A percentile compares a stretch with the other conserved stretches of the same genome.
Conservation (phyloP, 176 grass and related monocot species). For the Tillandsia leiboldiana region DNA sequence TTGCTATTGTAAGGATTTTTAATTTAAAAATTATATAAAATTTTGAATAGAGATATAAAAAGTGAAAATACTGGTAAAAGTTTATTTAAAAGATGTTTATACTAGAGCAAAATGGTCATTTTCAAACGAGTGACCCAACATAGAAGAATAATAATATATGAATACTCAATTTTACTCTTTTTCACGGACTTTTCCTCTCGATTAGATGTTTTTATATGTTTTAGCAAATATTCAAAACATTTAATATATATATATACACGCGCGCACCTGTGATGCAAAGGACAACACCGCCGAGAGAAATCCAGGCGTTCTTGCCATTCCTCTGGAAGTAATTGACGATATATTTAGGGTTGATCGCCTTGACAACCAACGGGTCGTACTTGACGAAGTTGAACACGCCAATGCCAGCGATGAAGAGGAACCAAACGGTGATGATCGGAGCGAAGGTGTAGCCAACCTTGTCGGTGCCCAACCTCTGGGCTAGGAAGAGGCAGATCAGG, state of each 20-base stretch:
- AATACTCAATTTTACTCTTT: no score
- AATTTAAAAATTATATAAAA: no score
- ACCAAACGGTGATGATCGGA: conserved; percentile 32
- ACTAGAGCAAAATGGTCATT: no score
- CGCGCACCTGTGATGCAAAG: conserved; percentile 42
- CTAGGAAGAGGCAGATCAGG: conserved; percentile 30
- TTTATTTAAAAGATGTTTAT: no score
- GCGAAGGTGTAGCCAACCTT: conserved; percentile 66
- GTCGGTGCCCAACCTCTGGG: conserved; percentile 47
- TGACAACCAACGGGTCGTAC: conserved; percentile 35
- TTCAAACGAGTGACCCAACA: no score
- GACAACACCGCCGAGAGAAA: conserved; percentile 50
- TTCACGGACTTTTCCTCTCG: no score
- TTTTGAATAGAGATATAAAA: no score
- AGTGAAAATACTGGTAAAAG: no score
- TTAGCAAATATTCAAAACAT: no score
- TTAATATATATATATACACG: neutral
- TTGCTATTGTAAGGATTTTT: no score
- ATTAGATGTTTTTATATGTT: no score
- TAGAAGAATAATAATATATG: no score
- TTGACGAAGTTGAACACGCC: conserved; percentile 43
- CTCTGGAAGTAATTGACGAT: conserved; percentile 29
- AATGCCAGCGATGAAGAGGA: conserved; percentile 37
- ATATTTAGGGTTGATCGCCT: conserved; percentile 48
- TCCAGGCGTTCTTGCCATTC: conserved; percentile 25